Percentiles rank a stretch among this genome's conserved stretches.
phyloP scores from a whole-genome alignment of 1,284 basidiomycete species.

The Apiotrichum akiyoshidainum region DNA sequence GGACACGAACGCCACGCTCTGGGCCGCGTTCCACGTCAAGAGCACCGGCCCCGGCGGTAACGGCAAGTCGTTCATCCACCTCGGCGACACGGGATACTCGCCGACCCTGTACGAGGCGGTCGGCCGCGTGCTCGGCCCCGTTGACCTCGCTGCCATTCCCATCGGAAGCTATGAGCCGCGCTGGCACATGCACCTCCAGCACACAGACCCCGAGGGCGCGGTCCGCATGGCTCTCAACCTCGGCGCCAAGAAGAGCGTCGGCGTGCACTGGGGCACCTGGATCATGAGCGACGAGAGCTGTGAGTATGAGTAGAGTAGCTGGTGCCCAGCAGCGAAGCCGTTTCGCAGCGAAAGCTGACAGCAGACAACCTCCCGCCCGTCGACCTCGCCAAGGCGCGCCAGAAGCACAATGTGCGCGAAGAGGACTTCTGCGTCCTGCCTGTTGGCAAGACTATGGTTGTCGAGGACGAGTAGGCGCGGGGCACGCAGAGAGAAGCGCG shows the following conservation, averaged over 20 bases:
- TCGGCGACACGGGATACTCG: conserved; percentile 52
- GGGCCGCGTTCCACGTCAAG: conserved; percentile 51
- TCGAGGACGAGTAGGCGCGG: conserved; percentile 23
- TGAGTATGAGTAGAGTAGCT: conserved; percentile 17
- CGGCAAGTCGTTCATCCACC: conserved; percentile 50
- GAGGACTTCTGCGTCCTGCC: conserved; percentile 38
- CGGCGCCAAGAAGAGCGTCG: conserved; percentile 40
- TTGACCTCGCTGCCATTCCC: conserved; percentile 53
- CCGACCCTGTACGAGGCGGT: conserved; percentile 50
- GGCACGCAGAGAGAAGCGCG: not conserved
- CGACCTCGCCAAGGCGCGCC: conserved; percentile 39
- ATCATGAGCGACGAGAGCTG: conserved; percentile 52
- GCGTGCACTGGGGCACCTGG: conserved; percentile 55
- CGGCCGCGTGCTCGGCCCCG: conserved; percentile 50
- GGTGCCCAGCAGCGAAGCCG: too few species aligned
- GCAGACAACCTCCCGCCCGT: conserved; percentile 44
- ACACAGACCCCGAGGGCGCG: conserved; percentile 51
- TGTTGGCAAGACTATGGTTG: conserved; percentile 40
- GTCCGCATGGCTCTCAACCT: conserved; percentile 49
- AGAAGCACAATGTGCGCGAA: conserved; percentile 34
- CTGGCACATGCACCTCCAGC: conserved; percentile 52
- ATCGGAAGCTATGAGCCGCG: conserved; percentile 52
- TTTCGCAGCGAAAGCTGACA: not conserved
- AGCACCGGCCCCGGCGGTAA: conserved; percentile 25
- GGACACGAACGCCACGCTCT: conserved; percentile 54